Evolutionary conservation across 805 yeast species (phyloP), one percentile per base, ranked within the genome.

Genomic region (Ogataea allantospora): DNA sequence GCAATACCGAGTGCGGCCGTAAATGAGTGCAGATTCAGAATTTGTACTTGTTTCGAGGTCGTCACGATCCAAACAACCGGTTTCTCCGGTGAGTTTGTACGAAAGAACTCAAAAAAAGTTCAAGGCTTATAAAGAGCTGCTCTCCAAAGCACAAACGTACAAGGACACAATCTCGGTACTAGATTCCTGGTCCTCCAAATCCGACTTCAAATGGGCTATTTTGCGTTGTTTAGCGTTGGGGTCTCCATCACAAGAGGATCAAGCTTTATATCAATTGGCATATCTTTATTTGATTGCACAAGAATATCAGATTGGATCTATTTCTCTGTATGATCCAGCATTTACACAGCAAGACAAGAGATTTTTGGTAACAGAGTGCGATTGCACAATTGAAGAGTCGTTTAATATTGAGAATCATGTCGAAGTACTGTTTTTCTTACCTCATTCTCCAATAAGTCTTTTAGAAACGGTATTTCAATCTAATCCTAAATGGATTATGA

Each of bases 191-290:
- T 19, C 8, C 18, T 18, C 9, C 10, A 7, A 21, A 13, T n/a
- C 19, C 8, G 19, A 21, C 11, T 15, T 11, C n/a, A 18, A 28
- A 26, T 50, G 46, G 40, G 30, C 27, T 8, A 29, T n/a, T 7
- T 21, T 57, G 14, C 42, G 62, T 20, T 62, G 67, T 37, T 34
- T 62, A 5, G 66, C 63, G 1, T 35, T 62, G 8, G 67, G 67
- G 0, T 48, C 58, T 3, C 47, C 57, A 3, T 17, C 41, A 3
- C 27, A 23, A 6, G 59, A 58, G 7, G 17, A 36, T 1, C 50
- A 47, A 14, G 57, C 66, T 7, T 21, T 58, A 18, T 50, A 44
- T 34, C 68, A 63, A 27, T 46, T 60, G 16, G 51, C 57, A 22
- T 40, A 58, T 8, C 30, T 63, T 7, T 19, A 36, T 2, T 25